Percentiles rank a stretch among this genome's conserved stretches.
Conservation (phyloP, 2,329 filamentous ascomycete genomes). For the Paraphaeosphaeria minitans region DNA sequence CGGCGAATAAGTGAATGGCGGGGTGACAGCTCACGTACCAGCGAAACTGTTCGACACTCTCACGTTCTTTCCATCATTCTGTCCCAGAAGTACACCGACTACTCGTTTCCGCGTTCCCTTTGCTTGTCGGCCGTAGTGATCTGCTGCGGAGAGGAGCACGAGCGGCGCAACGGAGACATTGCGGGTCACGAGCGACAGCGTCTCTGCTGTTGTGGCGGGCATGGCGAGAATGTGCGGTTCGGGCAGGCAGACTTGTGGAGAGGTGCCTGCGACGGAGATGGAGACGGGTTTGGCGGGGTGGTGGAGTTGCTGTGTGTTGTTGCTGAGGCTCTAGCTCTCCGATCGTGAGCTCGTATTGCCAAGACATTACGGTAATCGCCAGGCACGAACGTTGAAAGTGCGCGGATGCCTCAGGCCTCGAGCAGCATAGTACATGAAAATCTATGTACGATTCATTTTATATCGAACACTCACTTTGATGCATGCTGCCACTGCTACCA, state of each 20-base stretch:
- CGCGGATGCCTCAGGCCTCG: neutral
- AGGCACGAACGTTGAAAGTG: conserved; percentile 11
- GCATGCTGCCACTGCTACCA: neutral
- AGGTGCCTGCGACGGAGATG: conserved; percentile 6
- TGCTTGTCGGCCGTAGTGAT: conserved; percentile 94
- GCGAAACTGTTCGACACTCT: conserved; percentile 99
- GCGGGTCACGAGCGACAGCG: conserved; percentile 89
- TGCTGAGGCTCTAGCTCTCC: conserved; percentile 41
- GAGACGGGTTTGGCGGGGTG: conserved; percentile 16
- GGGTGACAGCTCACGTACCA: conserved; percentile 68
- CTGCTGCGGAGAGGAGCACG: conserved; percentile 95
- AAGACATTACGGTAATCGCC: conserved; percentile 11
- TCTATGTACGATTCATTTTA: too few species aligned
- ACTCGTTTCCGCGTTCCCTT: conserved; percentile 89
- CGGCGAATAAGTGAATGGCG: conserved; percentile 16
- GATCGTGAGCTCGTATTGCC: conserved; percentile 36
- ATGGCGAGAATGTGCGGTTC: conserved; percentile 56
- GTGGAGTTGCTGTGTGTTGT: conserved; percentile 22
- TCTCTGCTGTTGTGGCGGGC: conserved; percentile 96
- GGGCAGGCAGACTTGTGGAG: conserved; percentile 13
- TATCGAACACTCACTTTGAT: neutral
- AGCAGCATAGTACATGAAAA: neutral
- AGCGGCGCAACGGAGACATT: conserved; percentile 97
- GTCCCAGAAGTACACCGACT: conserved; percentile 90
- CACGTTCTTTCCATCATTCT: conserved; percentile 95